Evolutionary conservation across 2,329 filamentous ascomycete genomes (phyloP), one percentile per base, ranked within the genome.

Genomic region (Fusarium phyllophilum): DNA sequence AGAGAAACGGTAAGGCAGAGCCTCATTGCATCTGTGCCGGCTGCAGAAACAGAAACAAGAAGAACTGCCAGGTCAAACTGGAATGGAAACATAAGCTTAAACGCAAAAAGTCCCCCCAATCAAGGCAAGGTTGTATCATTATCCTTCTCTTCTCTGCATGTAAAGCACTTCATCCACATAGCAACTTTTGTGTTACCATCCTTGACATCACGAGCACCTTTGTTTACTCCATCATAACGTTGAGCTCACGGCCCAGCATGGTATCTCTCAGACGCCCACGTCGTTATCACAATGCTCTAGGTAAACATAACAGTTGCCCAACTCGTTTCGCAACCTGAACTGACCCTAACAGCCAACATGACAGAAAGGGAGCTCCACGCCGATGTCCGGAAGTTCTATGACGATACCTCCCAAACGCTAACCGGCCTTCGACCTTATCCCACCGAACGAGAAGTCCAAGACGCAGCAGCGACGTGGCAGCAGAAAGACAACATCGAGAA

Each of bases 221-320:
- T 24, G 0, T 24, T 24, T 11, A 24, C 41, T 17, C 9, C 41
- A 18, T 8, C 10, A 10, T 6, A 4, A 0, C 6, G 41, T 17
- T n/a, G 14, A 44, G 15, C n/a, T 44, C n/a, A 12, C 1, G 4
- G 41, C n/a, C 41, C 41, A 24, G 10, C 15, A 24, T 44, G 41
- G 41, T 24, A 17, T 44, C 41, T 44, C n/a, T 24, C 6, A 24
- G 41, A 44, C 41, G n/a, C 5, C n/a, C n/a, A 17, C 41, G 41
- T 12, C n/a, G n/a, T 7, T 44, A 44, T 24, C 41, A 44, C 41
- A 44, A 44, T 24, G 41, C 41, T 11, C 41, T 44, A 17, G n/a
- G 41, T 44, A n/a, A n/a, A n/a, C 13, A 42, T n/a, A 14, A 2
- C 22, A 5, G n/a, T 24, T 18, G 7, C n/a, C 15, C n/a, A 11